Evolutionary conservation across 2,329 filamentous ascomycete genomes (phyloP).

Genomic region (Curvularia verruculosa): DNA sequence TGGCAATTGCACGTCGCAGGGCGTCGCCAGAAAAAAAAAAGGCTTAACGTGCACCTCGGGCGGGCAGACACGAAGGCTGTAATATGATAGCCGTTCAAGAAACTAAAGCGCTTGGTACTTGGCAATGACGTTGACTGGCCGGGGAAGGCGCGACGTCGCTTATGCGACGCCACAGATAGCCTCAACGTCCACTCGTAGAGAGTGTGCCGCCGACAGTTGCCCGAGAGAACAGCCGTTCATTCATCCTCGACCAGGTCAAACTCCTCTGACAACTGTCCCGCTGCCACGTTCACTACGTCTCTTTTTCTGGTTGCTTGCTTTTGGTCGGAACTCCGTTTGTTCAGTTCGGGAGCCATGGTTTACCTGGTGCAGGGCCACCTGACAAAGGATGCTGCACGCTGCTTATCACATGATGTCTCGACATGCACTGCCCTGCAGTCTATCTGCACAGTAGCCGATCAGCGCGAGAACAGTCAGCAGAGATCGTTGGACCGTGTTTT

Average conservation of each 20-base stretch:
- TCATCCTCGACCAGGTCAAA: slow-evolving; percentile 1
- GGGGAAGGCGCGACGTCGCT: background rate
- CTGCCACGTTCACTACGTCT: background rate
- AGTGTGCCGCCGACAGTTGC: background rate
- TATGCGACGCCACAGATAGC: slow-evolving; percentile 8
- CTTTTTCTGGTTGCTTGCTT: background rate
- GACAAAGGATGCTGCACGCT: slow-evolving; percentile 12
- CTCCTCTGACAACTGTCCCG: background rate
- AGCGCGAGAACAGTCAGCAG: slow-evolving; percentile 12
- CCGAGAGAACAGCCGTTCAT: slow-evolving; percentile 8
- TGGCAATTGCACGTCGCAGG: background rate
- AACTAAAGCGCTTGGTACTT: slow-evolving; percentile 18
- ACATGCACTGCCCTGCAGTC: slow-evolving; percentile 8
- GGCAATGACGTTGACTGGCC: slow-evolving; percentile 15
- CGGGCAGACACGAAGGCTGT: slow-evolving; percentile 6
- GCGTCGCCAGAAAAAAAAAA: slow-evolving; percentile 1
- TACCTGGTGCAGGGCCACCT: slow-evolving; percentile 10
- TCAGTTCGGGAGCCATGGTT: background rate
- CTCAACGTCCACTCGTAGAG: background rate
- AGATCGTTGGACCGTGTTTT: slow-evolving; percentile 1
- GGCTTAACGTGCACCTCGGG: background rate
- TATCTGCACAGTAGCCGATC: slow-evolving; percentile 10
- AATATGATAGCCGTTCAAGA: slow-evolving; percentile 10
- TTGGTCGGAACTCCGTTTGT: background rate
- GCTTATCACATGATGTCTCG: slow-evolving; percentile 21